Evolutionary conservation across 352 stramenopile genomes (phyloP).

Genomic region (Pythium monospermum): DNA sequence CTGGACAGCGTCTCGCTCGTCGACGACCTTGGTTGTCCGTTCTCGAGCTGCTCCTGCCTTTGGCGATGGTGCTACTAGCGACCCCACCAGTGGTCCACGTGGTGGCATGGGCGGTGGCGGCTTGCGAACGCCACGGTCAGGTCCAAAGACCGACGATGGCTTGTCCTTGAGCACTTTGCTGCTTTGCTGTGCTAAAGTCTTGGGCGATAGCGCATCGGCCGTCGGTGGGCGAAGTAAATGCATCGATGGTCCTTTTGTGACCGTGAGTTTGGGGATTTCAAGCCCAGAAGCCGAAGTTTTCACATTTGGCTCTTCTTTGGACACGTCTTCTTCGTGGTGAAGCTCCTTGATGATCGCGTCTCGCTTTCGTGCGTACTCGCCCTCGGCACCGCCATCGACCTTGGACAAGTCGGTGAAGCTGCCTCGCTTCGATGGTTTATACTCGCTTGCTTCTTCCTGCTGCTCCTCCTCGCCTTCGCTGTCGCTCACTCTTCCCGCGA

Average conservation of each 20-base stretch:
- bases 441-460: neutral
- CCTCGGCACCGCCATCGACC: slow-evolving; percentile 15
- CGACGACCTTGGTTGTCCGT: neutral
- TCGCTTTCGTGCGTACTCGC: slow-evolving; percentile 14
- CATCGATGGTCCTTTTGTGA: slow-evolving; percentile 40
- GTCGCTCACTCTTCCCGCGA: slow-evolving; percentile 13
- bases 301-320: neutral
- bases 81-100: neutral
- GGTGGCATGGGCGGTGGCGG: slow-evolving; percentile 1
- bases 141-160: slow-evolving; percentile 23
- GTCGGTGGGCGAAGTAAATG: slow-evolving; percentile 17
- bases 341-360: slow-evolving; percentile 19
- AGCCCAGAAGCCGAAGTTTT: neutral
- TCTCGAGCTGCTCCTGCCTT: neutral
- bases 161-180: slow-evolving; percentile 22
- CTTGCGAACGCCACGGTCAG: slow-evolving; percentile 7
- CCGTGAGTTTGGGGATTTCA: slow-evolving; percentile 30
- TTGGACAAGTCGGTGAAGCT: slow-evolving; percentile 34
- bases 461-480: slow-evolving; percentile 5
- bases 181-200: slow-evolving; percentile 22
- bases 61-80: neutral
- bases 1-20: neutral
- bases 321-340: slow-evolving; percentile 6
- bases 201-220: neutral
- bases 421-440: slow-evolving; percentile 3